These are phyloP conservation scores for Argentina anserina DNA, from an alignment of 306 rosid genomes.

Conservation along the genomic window DNA sequence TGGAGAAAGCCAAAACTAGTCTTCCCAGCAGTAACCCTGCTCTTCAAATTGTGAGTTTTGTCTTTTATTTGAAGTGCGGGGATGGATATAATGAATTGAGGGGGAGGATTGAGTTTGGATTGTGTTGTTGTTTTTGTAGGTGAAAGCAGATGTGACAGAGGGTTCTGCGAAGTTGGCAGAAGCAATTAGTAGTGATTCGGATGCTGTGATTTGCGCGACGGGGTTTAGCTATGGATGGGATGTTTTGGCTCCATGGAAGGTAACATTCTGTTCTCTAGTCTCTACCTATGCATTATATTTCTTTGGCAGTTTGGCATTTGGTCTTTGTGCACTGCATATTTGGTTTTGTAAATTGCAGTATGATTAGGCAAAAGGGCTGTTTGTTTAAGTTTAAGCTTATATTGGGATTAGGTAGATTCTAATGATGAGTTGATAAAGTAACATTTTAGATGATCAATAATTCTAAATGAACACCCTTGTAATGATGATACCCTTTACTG, in stretches of 20 bases:
- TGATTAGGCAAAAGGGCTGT: not conserved
- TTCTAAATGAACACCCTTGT: not conserved
- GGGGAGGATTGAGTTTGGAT: conserved; percentile 1
- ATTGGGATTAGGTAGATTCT: not conserved
- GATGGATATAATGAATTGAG: not conserved
- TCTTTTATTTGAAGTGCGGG: not conserved
- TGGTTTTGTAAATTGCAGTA: not conserved
- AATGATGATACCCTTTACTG: not conserved
- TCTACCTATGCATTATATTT: conserved; percentile 2
- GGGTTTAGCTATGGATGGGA: conserved; percentile 90
- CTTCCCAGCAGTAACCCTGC: conserved; percentile 56
- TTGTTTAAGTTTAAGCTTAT: not conserved
- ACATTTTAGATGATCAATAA: not conserved
- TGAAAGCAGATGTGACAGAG: conserved; percentile 91
- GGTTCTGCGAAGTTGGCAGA: conserved; percentile 81
- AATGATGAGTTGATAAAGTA: not conserved
- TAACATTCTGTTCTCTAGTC: conserved; percentile 20
- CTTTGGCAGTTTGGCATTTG: not conserved
- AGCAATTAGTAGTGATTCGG: conserved; percentile 72
- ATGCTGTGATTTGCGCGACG: conserved; percentile 86
- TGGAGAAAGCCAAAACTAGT: conserved; percentile 63
- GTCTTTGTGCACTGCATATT: not conserved
- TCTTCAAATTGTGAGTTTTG: conserved; percentile 72
- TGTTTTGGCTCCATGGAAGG: conserved; percentile 97
- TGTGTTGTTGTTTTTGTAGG: conserved; percentile 42